Evolutionary conservation across 441 rosid genomes (phyloP).

Genomic region (Adansonia gregorii): DNA sequence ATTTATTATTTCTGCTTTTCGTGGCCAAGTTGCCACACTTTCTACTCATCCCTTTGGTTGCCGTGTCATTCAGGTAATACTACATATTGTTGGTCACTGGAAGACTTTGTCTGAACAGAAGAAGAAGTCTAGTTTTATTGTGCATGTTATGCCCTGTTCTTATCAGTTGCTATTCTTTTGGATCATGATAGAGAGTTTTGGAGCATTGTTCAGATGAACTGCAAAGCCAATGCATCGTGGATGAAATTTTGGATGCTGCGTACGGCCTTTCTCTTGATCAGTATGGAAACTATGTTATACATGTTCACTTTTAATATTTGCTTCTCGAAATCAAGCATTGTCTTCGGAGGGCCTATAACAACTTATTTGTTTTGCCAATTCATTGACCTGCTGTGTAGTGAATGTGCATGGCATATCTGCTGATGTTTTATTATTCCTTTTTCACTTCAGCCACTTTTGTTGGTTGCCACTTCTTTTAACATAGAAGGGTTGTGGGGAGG

Average conservation of each 20-base stretch:
- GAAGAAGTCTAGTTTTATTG: not conserved
- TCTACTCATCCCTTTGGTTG: constrained; percentile 96
- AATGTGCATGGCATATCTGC: too few relatives aligned
- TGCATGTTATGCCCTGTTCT: not conserved
- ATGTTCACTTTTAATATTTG: constrained; percentile 50
- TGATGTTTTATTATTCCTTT: too few relatives aligned
- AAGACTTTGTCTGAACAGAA: constrained; percentile 12
- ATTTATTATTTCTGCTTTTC: constrained; percentile 79
- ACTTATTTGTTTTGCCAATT: not conserved
- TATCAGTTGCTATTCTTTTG: constrained; percentile 26
- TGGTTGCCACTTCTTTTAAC: too few relatives aligned
- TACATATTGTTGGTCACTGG: not conserved
- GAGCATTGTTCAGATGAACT: constrained; percentile 86
- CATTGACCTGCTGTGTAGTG: too few relatives aligned
- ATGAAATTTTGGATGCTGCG: constrained; percentile 87
- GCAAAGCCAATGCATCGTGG: constrained; percentile 78
- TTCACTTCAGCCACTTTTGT: too few relatives aligned
- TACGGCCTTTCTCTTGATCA: constrained; percentile 86
- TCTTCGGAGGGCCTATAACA: not conserved
- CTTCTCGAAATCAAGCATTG: not conserved
- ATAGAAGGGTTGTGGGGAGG: too few relatives aligned
- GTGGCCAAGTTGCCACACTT: constrained; percentile 79
- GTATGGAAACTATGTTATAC: constrained; percentile 97
- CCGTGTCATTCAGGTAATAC: constrained; percentile 86
- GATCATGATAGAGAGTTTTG: constrained; percentile 72